A percentile compares a stretch with the other conserved stretches of the same genome.
phyloP scores from a whole-genome alignment of 2,329 filamentous ascomycete genomes.

The Colletotrichum sp. region DNA sequence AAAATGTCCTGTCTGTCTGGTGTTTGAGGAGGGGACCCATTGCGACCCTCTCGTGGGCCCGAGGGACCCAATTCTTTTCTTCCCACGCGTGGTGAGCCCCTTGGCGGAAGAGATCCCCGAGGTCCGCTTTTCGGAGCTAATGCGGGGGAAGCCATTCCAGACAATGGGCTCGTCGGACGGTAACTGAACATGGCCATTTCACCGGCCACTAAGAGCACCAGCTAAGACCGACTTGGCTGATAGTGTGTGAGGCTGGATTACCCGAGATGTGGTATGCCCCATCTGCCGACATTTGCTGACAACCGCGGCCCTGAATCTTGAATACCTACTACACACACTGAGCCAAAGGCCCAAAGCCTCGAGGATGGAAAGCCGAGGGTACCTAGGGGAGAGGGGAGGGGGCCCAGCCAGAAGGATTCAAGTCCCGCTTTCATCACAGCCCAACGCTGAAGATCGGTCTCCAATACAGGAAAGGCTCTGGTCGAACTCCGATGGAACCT shows the following conservation, averaged over 20 bases:
- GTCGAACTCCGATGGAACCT: background rate
- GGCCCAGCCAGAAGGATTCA: background rate
- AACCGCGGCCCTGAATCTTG: background rate
- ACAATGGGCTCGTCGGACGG: background rate
- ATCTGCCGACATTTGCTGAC: slow-evolving; percentile 10
- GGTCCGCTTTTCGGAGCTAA: background rate
- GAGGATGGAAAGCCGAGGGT: background rate
- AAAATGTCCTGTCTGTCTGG: background rate
- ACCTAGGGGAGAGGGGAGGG: background rate
- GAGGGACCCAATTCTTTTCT: background rate
- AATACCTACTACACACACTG: background rate
- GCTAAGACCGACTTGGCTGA: background rate
- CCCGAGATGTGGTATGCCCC: slow-evolving; percentile 7
- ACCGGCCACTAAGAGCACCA: background rate
- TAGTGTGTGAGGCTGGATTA: slow-evolving; percentile 1
- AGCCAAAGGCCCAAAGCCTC: background rate
- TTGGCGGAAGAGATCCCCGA: background rate
- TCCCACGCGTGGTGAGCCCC: background rate
- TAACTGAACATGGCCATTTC: background rate
- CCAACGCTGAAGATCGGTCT: background rate
- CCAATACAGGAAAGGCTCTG: background rate
- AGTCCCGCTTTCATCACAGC: background rate
- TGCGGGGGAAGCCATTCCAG: slow-evolving; percentile 4
- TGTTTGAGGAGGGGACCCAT: background rate
- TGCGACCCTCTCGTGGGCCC: background rate